Evolutionary conservation across 495 filamentous ascomycete species (phyloP), one percentile per base, ranked within the genome.

Genomic region (Xylaria grammica): DNA sequence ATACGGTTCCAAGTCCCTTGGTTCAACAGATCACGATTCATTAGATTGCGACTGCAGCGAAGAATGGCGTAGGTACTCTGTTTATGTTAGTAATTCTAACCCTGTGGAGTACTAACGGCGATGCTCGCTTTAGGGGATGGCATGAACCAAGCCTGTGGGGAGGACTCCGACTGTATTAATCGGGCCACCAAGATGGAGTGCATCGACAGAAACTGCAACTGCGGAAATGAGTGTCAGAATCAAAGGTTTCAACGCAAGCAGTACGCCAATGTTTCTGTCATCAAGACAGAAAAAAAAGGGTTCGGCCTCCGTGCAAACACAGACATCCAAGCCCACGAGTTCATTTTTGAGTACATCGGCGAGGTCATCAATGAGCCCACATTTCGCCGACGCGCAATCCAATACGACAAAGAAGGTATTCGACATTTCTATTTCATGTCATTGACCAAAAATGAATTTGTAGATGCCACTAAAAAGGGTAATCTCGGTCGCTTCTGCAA

Each of bases 341-440:
- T 99, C 72, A 91, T 99, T 69, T 98, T 91, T 73, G 95, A 99
- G 78, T 99, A 99, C 75, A 92, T 99, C 66, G 95, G 95, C 67
- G 95, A 99, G 78, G 95, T 99, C 62, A 97, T 99, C 77, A 92
- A 94, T 70, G 96, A 99, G 76, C 76, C 80, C 15, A 89, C 88
- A 42, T 99, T 98, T 72, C 90, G 92, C 53, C 85, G 85, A 63
- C 91, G 95, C 59, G 97, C 93, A 87, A 79, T 90, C 19, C 90
- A 94, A 65, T 99, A 99, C 74, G 91, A 95, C 70, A 87, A 93
- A 60, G 92, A 97, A 72, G 94, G 93, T 34, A 97, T 99, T 82
- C 95, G 93, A 73, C 95, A 99, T 77, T 99, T 99, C 74, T 99
- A 99, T 77, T 99, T 99, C 78, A 99, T 99, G 95, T 98, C 96